These are phyloP conservation scores for Blastocystis sp. DNA, from an alignment of 352 stramenopile genomes.

Conservation along the genomic window DNA sequence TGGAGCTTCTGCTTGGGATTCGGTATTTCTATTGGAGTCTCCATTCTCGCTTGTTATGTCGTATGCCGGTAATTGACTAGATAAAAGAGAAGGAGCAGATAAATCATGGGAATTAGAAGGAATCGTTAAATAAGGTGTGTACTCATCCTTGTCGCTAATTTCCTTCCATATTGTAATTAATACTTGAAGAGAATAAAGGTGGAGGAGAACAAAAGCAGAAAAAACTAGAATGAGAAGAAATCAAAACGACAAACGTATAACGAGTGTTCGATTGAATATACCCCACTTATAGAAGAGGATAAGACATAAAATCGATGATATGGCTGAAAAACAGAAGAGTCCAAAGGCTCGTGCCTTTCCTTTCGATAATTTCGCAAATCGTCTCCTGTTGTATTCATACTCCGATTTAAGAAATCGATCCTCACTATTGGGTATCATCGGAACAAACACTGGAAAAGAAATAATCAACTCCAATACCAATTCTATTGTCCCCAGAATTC, in stretches of 20 bases:
- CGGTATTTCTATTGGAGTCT: background rate
- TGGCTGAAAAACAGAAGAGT: background rate
- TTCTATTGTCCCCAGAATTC: background rate
- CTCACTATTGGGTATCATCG: constrained; percentile 57
- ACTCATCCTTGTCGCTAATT: constrained; percentile 41
- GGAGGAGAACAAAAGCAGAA: background rate
- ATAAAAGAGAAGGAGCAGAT: background rate
- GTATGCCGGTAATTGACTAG: background rate
- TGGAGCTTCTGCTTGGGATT: background rate
- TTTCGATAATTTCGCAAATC: background rate
- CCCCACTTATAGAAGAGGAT: background rate
- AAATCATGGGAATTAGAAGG: background rate
- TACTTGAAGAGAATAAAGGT: constrained; percentile 9
- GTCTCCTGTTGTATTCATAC: constrained; percentile 41
- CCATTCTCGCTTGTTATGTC: background rate
- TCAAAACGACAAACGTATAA: background rate
- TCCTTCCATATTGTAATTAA: constrained; percentile 60
- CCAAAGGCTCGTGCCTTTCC: background rate
- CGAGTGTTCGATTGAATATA: background rate
- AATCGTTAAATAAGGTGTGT: constrained; percentile 52
- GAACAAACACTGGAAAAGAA: background rate
- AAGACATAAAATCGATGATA: background rate
- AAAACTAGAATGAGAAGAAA: constrained; percentile 22
- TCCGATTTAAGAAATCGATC: constrained; percentile 5
- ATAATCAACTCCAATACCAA: constrained; percentile 41